A percentile compares a stretch with the other conserved stretches of the same genome.
Conservation (phyloP, 116 monocot species). For the Trichopus zeylanicus region DNA sequence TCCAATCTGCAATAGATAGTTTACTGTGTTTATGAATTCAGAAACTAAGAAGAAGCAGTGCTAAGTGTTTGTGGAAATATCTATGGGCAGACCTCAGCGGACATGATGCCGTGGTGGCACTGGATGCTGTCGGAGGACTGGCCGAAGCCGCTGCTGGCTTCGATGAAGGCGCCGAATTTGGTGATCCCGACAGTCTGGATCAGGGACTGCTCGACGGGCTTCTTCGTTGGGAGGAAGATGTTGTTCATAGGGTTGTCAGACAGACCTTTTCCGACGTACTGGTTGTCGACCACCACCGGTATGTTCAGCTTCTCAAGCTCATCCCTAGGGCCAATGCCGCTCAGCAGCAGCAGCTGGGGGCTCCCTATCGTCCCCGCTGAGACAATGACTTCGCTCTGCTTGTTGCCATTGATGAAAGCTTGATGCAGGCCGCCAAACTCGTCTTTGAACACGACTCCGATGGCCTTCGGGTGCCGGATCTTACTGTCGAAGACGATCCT, state of each 20-base stretch:
- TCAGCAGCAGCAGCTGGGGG: conserved; percentile 79
- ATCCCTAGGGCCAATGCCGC: conserved; percentile 67
- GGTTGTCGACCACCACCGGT: conserved; percentile 13
- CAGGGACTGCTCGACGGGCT: conserved; percentile 63
- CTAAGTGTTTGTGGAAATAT: neutral
- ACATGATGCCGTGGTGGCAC: conserved; percentile 92
- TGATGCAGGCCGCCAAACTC: conserved; percentile 48
- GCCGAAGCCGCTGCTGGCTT: conserved; percentile 91
- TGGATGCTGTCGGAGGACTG: conserved; percentile 80
- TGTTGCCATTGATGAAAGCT: conserved; percentile 21
- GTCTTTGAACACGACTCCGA: conserved; percentile 21
- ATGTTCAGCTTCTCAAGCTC: conserved; percentile 45
- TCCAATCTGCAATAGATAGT: conserved; percentile 44
- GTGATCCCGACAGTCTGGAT: conserved; percentile 94
- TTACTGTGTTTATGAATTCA: neutral
- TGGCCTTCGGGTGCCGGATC: conserved; percentile 2
- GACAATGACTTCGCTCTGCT: conserved; percentile 53
- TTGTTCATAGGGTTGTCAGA: conserved; percentile 40
- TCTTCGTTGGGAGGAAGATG: conserved; percentile 42
- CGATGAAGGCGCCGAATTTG: conserved; percentile 66
- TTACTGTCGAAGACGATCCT: conserved; percentile 16
- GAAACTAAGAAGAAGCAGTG: neutral
- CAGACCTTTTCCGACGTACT: conserved; percentile 23
- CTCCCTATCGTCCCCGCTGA: conserved; percentile 76
- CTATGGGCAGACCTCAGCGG: conserved; percentile 97